Conservation (phyloP, 441 rosid species). For the Syzygium syzygioides region DNA sequence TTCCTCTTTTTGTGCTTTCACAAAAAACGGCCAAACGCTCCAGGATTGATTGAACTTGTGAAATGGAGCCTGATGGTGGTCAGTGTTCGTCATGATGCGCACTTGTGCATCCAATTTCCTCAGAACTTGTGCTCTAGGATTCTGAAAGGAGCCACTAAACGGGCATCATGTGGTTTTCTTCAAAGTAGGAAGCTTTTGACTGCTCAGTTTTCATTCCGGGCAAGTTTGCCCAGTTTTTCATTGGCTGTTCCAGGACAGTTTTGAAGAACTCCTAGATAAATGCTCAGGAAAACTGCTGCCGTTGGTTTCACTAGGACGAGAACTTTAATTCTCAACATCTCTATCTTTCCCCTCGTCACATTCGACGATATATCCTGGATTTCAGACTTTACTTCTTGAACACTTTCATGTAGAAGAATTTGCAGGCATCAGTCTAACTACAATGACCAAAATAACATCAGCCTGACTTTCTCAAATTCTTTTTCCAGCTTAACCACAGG, state of each 20-base stretch:
- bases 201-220: neutral
- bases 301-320: neutral
- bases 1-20: neutral
- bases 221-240: neutral
- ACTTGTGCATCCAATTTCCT: neutral
- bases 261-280: neutral
- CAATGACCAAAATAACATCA: neutral
- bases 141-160: neutral
- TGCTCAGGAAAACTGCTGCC: neutral
- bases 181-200: neutral
- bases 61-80: neutral
- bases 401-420: neutral
- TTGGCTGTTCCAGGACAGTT: neutral
- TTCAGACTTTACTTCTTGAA: neutral
- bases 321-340: neutral
- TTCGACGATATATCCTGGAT: neutral
- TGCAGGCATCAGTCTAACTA: neutral
- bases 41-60: neutral
- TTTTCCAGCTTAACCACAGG: neutral
- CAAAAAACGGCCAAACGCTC: neutral
- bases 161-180: neutral
- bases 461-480: neutral
- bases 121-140: neutral
- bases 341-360: neutral
- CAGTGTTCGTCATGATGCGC: neutral